These are phyloP conservation scores for Aureobasidium sp. DNA, from an alignment of 2,329 filamentous ascomycete genomes.

Conservation along the genomic window DNA sequence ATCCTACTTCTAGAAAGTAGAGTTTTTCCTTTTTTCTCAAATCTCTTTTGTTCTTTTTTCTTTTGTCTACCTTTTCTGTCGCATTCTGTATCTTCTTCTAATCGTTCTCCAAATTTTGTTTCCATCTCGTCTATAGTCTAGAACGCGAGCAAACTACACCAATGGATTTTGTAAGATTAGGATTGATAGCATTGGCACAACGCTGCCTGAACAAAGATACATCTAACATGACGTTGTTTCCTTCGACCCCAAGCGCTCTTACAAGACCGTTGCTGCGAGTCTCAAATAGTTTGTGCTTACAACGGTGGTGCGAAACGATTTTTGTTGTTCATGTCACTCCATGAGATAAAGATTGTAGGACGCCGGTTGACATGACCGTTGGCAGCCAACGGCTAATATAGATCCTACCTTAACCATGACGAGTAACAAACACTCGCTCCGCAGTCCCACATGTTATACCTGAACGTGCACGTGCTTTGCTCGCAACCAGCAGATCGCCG, in stretches of 20 bases:
- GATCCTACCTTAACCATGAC: background rate
- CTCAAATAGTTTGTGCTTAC: background rate
- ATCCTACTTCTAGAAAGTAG: constrained; percentile 38
- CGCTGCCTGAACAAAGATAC: background rate
- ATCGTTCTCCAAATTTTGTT: background rate
- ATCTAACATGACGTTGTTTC: background rate
- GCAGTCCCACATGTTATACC: too few relatives aligned
- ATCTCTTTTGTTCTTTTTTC: background rate
- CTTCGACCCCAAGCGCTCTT: background rate
- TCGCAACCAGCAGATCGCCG: too few relatives aligned
- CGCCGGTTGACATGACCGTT: background rate
- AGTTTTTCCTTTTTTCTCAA: background rate
- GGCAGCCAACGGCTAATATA: background rate
- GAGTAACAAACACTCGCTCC: too few relatives aligned
- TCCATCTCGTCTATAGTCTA: background rate
- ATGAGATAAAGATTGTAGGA: background rate
- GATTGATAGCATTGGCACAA: background rate
- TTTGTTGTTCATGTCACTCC: background rate
- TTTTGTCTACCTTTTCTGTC: background rate
- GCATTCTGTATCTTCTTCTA: background rate
- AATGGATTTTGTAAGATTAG: background rate
- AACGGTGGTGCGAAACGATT: background rate
- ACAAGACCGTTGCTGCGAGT: background rate
- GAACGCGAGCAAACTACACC: background rate
- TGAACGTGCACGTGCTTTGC: background rate